Evolutionary conservation across 2,329 filamentous ascomycete genomes (phyloP), one percentile per base, ranked within the genome.

Genomic region (Trichoderma atroviride): DNA sequence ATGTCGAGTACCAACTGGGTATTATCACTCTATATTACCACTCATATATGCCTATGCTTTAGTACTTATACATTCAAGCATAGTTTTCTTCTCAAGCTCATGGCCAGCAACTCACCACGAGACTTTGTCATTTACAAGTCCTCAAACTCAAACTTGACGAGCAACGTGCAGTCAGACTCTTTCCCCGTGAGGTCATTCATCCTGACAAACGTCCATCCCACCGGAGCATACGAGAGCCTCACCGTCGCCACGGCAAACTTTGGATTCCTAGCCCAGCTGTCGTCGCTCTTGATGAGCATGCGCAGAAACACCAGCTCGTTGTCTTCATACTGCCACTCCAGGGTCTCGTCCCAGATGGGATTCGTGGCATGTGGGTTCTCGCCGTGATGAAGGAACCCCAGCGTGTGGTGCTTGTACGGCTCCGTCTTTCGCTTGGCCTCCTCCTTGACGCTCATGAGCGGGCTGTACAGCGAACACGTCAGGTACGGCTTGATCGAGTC

Each of bases 291-390:
- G 78, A 92, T 83, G 53, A 91, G 79, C 70, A 92, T 82, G 0
- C 89, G 82, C 72, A 92, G 72, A 73, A 92, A 92, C 0, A 85
- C 84, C 59, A 92, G 75, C 75, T 91, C 89, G 72, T 88, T 90
- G 68, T 91, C 89, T 6, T 89, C 86, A 73, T 87, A 91, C 70
- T 89, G 87, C 89, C 89, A 92, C 74, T 90, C 88, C 10, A 92
- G 79, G 16, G 80, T 81, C 76, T 91, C 88, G 72, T 91, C 84
- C 89, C 88, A 92, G 9, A 92, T 62, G 0, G 89, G 89, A 70
- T 91, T 88, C 0, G 83, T 89, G 0, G 83, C 76, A 0, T 85
- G 83, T 2, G 89, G 86, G 71, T 88, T 89, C 67, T 88, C 86
- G 22, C 84, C 86, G 35, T 80, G 80, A 75, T 89, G 87, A 60